Base-by-base conservation (phyloP, 2,329 filamentous ascomycete genomes). In the Allantophomopsis lycopodina region DNA sequence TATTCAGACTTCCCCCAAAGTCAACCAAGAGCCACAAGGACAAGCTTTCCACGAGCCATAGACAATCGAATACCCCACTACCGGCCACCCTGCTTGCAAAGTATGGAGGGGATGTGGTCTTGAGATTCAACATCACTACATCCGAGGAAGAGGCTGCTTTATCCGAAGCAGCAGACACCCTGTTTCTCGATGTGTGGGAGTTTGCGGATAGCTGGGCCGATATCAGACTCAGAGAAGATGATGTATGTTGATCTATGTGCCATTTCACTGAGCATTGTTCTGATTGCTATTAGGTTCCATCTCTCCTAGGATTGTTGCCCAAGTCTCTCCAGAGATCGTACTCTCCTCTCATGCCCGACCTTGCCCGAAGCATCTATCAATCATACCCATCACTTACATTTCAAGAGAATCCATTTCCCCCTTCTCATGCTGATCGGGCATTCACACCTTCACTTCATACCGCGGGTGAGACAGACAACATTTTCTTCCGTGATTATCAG, bases 401-500 rank as follows among this genome's bases (percentile, higher is more conserved):
- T 35, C 14, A 40, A 17, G 46, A 49, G 21, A 44, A 43, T 13
- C 28, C 47, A 23, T 46, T 47, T 20, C 41, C 49, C 6, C 39
- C 46, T n/a, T 43, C 36, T 30, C 50, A 46, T 32, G 23, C 38
- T 15, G 53, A 50, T 35, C 45, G 44, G 15, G 41, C 50, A 8
- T 60, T 59, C 43, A 54, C 57, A 46, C 48, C 51, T 6, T 39
- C 50, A 5, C 46, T 57, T 28, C 50, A 42, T 33, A 48, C 44
- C 40, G 52, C 43, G 39, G 56, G 49, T 40, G 58, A 60, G 41
- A 53, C 63, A n/a, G 73, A 79, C 42, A 85, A 87, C 53, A 66
- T 94, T 32, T 96, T 95, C 64, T 96, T 98, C 62, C 73, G 76
- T 38, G 78, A 95, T 54, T 98, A 95, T 58, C 91, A 95, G 54